Base-by-base conservation (phyloP, 306 rosid genomes). In the Chamaecrista fasciculata region DNA sequence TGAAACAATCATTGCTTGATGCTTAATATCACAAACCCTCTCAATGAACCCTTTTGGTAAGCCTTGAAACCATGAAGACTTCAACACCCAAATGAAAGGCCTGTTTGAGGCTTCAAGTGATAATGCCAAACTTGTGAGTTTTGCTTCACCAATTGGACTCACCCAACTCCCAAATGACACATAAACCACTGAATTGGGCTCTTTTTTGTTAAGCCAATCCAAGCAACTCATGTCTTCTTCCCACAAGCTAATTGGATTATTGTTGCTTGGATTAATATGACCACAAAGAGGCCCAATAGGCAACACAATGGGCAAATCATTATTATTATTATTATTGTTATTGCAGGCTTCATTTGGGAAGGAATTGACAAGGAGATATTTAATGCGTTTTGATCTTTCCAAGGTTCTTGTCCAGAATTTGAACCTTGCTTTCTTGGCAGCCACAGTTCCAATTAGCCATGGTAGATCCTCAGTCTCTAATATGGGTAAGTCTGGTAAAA, bases 101-200 rank as follows among this genome's bases (percentile, higher is more conserved):
- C 80, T 80, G 8, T 55, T 66, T 52, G 81, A 65, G 21, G 80
- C 84, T 71, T 83, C 89, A 31, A 94, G 84, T 23, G 97, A 85
- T 11, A 76, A 11, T 16, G 95, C 97, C 33, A 94, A 43, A 51
- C 60, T 83, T 10, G 44, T 84, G 62, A 90, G 76, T 47, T 84
- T 84, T 0, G 79, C 62, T 47, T 86, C 97, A 3, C 90, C 87
- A 23, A 94, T 84, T 0, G 96, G 95, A 57, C 82, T 88, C 0
- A 94, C 95, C 97, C 95, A 94, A 57, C 97, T 94, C 5, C 98
- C 97, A 12, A 90, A 94, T 3, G 98, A 90, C 62, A 94, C 48
- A 81, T 94, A 94, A 0, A 86, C 70, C 4, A 90, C 96, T 0
- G 95, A 82, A 25, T 73, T 62, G 0, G 74, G 29, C 1, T 34